A percentile compares a stretch with the other conserved stretches of the same genome.
These are phyloP conservation scores for Populus euphratica DNA, from an alignment of 345 rosid species.

Conservation along the genomic window DNA sequence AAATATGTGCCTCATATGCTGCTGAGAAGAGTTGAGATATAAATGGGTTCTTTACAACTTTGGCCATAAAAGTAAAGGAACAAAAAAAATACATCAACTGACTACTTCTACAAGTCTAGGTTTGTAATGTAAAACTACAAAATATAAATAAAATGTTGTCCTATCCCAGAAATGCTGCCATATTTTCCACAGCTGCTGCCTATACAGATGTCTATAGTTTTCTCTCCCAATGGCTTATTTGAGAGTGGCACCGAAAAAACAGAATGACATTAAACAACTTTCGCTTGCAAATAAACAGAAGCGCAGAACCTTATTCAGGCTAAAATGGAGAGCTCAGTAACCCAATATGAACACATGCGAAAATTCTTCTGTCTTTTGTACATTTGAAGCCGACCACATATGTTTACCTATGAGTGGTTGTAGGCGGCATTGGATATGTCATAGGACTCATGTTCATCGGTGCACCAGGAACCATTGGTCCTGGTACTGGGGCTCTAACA, in stretches of 20 bases:
- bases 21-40: constrained; percentile 10
- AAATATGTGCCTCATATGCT: constrained; percentile 16
- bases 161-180: constrained; percentile 26
- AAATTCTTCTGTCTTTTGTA: constrained; percentile 45
- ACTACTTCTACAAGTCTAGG: constrained; percentile 24
- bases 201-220: constrained; percentile 35
- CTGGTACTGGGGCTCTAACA: constrained; percentile 48
- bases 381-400: constrained; percentile 44
- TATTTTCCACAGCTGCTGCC: constrained; percentile 26
- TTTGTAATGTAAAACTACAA: constrained; percentile 10
- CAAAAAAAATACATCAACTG: constrained; percentile 5
- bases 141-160: constrained; percentile 10
- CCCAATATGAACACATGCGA: constrained; percentile 20
- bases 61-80: neutral
- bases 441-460: constrained; percentile 69
- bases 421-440: constrained; percentile 68
- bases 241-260: constrained; percentile 18
- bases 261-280: constrained; percentile 26
- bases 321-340: constrained; percentile 16
- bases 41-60: constrained; percentile 26
- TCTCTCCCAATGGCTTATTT: constrained; percentile 38
- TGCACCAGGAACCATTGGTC: constrained; percentile 64
- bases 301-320: constrained; percentile 34
- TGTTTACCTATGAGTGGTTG: constrained; percentile 67
- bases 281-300: constrained; percentile 29